Conservation (phyloP, 257 asterid genomes). For the Anisodus acutangulus region DNA sequence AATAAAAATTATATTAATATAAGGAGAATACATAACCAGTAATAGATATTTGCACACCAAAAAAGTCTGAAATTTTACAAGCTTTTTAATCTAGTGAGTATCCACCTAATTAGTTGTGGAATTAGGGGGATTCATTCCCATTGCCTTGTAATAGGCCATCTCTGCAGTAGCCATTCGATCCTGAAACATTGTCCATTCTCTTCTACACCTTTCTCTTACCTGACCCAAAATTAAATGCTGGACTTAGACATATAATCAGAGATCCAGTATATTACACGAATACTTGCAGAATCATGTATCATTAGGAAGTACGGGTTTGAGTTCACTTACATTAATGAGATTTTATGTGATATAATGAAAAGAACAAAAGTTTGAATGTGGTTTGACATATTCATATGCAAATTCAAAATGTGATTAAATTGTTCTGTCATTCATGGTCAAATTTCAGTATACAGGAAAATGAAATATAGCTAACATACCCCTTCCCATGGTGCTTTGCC, state of each 20-base stretch:
- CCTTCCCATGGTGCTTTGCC: conserved; percentile 99
- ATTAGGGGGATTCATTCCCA: conserved; percentile 72
- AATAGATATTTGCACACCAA: conserved; percentile 20
- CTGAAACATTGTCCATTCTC: conserved; percentile 81
- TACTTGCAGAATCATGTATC: not conserved
- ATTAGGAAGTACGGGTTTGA: not conserved
- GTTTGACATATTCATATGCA: not conserved
- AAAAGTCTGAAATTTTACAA: not conserved
- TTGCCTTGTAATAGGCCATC: conserved; percentile 60
- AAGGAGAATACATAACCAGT: conserved; percentile 6
- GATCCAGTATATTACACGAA: not conserved
- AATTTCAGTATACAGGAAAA: not conserved
- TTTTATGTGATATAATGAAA: not conserved
- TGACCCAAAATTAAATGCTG: conserved; percentile 30
- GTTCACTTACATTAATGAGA: not conserved
- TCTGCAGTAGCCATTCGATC: conserved; percentile 77
- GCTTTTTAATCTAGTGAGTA: not conserved
- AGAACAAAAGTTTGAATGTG: not conserved
- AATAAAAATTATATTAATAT: not conserved
- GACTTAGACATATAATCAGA: not conserved
- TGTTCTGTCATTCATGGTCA: not conserved
- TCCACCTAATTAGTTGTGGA: conserved; percentile 53
- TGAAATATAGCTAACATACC: conserved; percentile 51
- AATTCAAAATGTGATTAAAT: not conserved
- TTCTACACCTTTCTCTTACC: conserved; percentile 86